Conservation (phyloP, 768 basidiomycete species). For the Roridomyces roridus region DNA sequence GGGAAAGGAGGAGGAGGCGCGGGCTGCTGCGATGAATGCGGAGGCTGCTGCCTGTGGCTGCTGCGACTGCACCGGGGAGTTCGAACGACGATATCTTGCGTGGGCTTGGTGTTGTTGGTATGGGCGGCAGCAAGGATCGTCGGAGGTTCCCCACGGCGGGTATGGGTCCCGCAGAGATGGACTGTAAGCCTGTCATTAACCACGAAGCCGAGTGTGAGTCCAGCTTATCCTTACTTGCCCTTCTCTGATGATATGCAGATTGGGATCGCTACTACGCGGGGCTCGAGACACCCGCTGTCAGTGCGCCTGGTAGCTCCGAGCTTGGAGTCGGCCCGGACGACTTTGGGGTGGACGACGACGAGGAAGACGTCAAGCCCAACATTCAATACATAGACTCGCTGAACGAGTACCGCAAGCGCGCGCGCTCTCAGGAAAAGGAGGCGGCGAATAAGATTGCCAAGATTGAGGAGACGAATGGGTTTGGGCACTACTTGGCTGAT, state of each 20-base stretch:
- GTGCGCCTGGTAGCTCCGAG: slow-evolving; percentile 49
- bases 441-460: slow-evolving; percentile 47
- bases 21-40: slow-evolving; percentile 33
- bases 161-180: slow-evolving; percentile 7
- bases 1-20: slow-evolving; percentile 76
- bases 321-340: slow-evolving; percentile 46
- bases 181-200: slow-evolving; percentile 47
- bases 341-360: slow-evolving; percentile 62
- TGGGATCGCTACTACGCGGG: slow-evolving; percentile 87
- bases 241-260: slow-evolving; percentile 45
- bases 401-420: slow-evolving; percentile 78
- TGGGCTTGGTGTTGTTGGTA: slow-evolving; percentile 67
- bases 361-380: slow-evolving; percentile 72
- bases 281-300: slow-evolving; percentile 60
- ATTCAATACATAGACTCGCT: slow-evolving; percentile 71
- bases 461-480: slow-evolving; percentile 44
- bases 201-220: slow-evolving; percentile 72
- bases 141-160: slow-evolving; percentile 25
- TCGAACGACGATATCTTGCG: slow-evolving; percentile 78
- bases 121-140: slow-evolving; percentile 28
- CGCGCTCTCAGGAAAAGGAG: slow-evolving; percentile 65
- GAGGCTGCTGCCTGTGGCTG: slow-evolving; percentile 39
- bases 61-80: slow-evolving; percentile 34
- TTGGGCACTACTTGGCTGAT: slow-evolving; percentile 29
- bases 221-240: not conserved